These are phyloP conservation scores for Eremochloa ophiuroides DNA, from an alignment of 176 grass and related monocot species.

Conservation along the genomic window DNA sequence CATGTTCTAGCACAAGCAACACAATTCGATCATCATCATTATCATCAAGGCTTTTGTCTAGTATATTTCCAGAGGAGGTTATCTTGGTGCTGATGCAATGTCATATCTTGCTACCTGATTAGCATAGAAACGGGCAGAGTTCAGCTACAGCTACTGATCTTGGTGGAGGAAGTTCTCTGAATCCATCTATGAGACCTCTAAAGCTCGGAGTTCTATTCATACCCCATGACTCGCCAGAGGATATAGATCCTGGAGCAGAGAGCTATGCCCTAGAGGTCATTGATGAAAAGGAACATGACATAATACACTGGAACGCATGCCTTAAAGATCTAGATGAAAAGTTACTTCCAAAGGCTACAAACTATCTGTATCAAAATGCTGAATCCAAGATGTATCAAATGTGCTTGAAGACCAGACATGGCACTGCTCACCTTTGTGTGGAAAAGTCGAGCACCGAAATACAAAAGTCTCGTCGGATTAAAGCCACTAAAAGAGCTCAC, in stretches of 20 bases:
- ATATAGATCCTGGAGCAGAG: not conserved
- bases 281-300: not conserved
- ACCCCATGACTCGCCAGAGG: not conserved
- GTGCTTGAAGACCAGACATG: constrained; percentile 11
- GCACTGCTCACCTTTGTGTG: constrained; percentile 1
- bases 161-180: not conserved
- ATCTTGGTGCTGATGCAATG: not conserved
- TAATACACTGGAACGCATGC: not conserved
- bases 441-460: not conserved
- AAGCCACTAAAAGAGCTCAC: not conserved
- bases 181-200: not conserved
- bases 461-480: not conserved
- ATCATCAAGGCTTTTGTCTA: not conserved
- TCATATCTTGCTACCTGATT: not conserved
- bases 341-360: not conserved
- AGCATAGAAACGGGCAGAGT: not conserved
- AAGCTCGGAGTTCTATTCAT: not conserved
- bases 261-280: constrained; percentile 3
- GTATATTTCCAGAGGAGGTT: not conserved
- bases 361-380: not conserved
- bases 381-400: constrained; percentile 16
- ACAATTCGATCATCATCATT: not conserved
- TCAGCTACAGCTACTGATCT: not conserved
- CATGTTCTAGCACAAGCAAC: not conserved
- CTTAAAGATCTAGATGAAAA: constrained; percentile 4